Evolutionary conservation across 164 flowering plant genomes (phyloP), one percentile per base, ranked within the genome.

Genomic region (Buxus sempervirens): DNA sequence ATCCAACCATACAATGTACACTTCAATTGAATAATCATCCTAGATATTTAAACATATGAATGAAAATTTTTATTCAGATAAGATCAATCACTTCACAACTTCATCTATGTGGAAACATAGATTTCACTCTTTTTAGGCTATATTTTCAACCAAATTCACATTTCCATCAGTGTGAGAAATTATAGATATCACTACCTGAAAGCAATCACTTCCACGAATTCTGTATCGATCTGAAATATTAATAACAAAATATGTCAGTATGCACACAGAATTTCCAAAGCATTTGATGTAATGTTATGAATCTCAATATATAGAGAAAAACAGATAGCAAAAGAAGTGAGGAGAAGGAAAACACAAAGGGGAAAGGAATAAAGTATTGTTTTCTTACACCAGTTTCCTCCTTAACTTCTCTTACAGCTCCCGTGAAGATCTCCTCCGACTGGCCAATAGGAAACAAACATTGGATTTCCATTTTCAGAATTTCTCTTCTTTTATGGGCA

Each of bases 351-450:
- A 20, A n/a, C n/a, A n/a, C n/a, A 9, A 22, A 16, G 26, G 60
- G 15, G 22, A 54, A 26, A 7, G 49, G 45, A 5, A 21, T 23
- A 58, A 51, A 48, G 55, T 58, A 28, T 28, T 63, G n/a, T 64
- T 53, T 68, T 62, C 93, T 80, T 87, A 91, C 98, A 64, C 97
- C 97, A 19, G 97, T 93, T 85, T 93, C 98, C 69, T 93, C 98
- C 75, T 87, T 83, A 49, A 93, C 90, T 85, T 93, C 98, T 81
- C 97, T 80, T 25, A 91, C 84, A 54, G 82, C 98, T 70, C 98
- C 98, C 0, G 82, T 65, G 67, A 64, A 90, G 62, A 93, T 88
- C 81, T 93, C 98, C 74, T 93, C 96, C 5, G 90, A 84, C 96
- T 91, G 82, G 38, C n/a, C 51, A 68, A 61, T 25, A 59, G n/a